phyloP scores from a whole-genome alignment of 1,284 basidiomycete genomes.

The Tetrapyrgos nigripes region DNA sequence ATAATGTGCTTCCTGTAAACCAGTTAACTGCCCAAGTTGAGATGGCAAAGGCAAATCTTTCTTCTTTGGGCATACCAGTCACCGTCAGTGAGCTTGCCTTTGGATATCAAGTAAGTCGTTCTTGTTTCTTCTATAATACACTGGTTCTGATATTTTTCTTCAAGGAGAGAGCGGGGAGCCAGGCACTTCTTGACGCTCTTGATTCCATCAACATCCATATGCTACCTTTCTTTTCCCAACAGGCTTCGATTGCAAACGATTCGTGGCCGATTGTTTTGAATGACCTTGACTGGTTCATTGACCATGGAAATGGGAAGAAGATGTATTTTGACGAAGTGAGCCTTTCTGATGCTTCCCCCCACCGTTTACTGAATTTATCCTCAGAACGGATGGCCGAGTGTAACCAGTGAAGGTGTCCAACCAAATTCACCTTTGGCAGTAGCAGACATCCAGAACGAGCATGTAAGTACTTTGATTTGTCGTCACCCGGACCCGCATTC shows the following conservation, averaged over 20 bases:
- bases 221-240: slow-evolving; percentile 72
- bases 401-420: slow-evolving; percentile 61
- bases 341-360: neutral
- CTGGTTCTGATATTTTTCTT: slow-evolving; percentile 34
- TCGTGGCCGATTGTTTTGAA: slow-evolving; percentile 65
- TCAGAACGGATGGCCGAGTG: slow-evolving; percentile 79
- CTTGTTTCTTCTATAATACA: neutral
- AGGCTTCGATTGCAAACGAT: slow-evolving; percentile 62
- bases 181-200: slow-evolving; percentile 64
- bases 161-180: slow-evolving; percentile 54
- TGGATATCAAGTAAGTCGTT: slow-evolving; percentile 8
- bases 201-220: slow-evolving; percentile 76
- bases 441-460: slow-evolving; percentile 62
- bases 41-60: slow-evolving; percentile 55
- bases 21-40: slow-evolving; percentile 64
- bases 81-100: slow-evolving; percentile 61
- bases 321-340: slow-evolving; percentile 71
- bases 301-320: slow-evolving; percentile 68
- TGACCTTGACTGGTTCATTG: slow-evolving; percentile 67
- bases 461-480: slow-evolving; percentile 39
- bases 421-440: slow-evolving; percentile 63
- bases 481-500: neutral
- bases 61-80: slow-evolving; percentile 64
- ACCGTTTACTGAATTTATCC: neutral
- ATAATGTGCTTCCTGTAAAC: slow-evolving; percentile 57